Base-by-base conservation (phyloP, 352 stramenopile genomes). In the Pythium scleroteichum region DNA sequence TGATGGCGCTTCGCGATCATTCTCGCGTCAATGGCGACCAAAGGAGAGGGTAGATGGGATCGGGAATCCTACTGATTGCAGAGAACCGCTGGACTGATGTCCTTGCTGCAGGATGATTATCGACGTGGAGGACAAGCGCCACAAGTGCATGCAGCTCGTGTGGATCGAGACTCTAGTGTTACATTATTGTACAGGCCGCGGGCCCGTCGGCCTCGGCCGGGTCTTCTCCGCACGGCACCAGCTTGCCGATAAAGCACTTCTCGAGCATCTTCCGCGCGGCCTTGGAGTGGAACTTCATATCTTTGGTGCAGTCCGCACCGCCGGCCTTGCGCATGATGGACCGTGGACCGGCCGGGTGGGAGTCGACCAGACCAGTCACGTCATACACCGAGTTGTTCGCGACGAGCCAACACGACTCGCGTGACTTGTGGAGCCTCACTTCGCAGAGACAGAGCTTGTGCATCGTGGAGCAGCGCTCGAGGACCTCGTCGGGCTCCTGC, bases 341-440 rank as follows among this genome's bases (percentile, higher is more conserved):
- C 50, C 83, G 76, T 13, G 72, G 46, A n/a, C 88, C 88, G 4
- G 85, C 88, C 1, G 88, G 88, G 52, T 97, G 88, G 13, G 73
- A 63, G 33, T 79, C 71, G 19, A 95, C 59, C 13, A 94, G 69
- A 13, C 82, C 77, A 47, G 87, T 97, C 17, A 95, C 81, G 68
- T 97, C 88, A 65, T 95, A 96, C 27, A 96, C 87, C 17, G 89
- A 76, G 40, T 65, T 66, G 27, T 84, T 79, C 46, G 98, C 96
- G 19, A 99, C 90, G 33, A 99, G 70, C 96, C 97, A 99, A 64
- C 90, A 98, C 69, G 95, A 95, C 17, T 98, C 83, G 17, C 85
- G 64, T 16, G 77, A 88, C 51, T 87, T 94, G 83, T 99, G 96
- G 39, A 79, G 62, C 52, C 75, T 59, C 27, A 94, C 73, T 55